These are phyloP conservation scores for Lepidium sativum DNA, from an alignment of 345 rosid species.

Conservation along the genomic window DNA sequence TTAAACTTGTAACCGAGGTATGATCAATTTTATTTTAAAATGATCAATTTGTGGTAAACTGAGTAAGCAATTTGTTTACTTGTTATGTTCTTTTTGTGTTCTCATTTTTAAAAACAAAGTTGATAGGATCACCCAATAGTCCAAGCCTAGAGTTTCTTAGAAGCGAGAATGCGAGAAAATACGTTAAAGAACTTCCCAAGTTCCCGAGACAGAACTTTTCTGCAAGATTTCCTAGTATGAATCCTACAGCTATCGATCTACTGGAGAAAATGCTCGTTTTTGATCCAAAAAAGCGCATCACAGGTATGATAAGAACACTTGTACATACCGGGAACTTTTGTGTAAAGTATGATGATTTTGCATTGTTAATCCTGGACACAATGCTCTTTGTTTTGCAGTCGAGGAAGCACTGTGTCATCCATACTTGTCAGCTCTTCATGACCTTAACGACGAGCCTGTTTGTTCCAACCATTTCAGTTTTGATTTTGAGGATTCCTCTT, in stretches of 20 bases:
- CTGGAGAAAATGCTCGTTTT: slow-evolving; percentile 93
- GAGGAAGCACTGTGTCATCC: slow-evolving; percentile 84
- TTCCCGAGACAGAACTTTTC: slow-evolving; percentile 67
- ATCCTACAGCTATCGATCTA: slow-evolving; percentile 60
- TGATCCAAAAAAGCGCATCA: slow-evolving; percentile 83
- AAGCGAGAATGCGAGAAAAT: slow-evolving; percentile 81
- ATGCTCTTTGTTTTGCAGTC: slow-evolving; percentile 42
- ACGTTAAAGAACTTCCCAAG: slow-evolving; percentile 79
- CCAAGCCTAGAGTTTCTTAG: slow-evolving; percentile 79
- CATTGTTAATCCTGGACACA: not conserved
- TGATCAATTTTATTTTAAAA: not conserved
- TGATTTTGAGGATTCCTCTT: slow-evolving; percentile 75
- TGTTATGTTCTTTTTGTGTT: not conserved
- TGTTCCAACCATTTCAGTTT: slow-evolving; percentile 68
- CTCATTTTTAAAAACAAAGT: slow-evolving; percentile 29
- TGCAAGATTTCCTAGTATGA: slow-evolving; percentile 58
- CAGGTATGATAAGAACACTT: slow-evolving; percentile 47
- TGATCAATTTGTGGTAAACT: not conserved
- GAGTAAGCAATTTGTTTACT: not conserved
- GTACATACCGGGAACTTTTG: not conserved
- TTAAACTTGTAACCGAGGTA: slow-evolving; percentile 47
- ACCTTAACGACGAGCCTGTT: slow-evolving; percentile 72
- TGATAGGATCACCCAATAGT: slow-evolving; percentile 94
- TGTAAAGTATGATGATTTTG: not conserved
- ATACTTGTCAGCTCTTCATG: slow-evolving; percentile 69